These are phyloP conservation scores for Backusella westeae DNA, from an alignment of 192 early-diverging fungal genomes.

Conservation along the genomic window DNA sequence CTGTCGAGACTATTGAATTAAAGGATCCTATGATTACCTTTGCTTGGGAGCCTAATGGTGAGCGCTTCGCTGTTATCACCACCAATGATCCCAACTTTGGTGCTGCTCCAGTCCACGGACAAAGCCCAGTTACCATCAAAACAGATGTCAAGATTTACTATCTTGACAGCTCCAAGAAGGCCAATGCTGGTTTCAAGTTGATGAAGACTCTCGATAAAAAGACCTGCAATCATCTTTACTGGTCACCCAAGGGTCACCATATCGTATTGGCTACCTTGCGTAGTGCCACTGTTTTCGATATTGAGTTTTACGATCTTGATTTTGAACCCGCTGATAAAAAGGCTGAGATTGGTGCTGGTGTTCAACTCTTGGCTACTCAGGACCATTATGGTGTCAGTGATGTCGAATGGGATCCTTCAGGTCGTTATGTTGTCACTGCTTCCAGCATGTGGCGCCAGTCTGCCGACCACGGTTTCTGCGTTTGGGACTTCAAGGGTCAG, in stretches of 20 bases:
- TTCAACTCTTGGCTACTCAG: constrained; percentile 64
- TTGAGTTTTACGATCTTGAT: constrained; percentile 94
- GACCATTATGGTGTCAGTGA: constrained; percentile 98
- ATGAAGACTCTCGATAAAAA: constrained; percentile 83
- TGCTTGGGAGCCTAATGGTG: constrained; percentile 93
- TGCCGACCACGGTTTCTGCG: constrained; percentile 83
- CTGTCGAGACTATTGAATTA: constrained; percentile 94
- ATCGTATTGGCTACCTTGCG: constrained; percentile 84
- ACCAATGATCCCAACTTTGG: constrained; percentile 67
- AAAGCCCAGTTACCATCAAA: constrained; percentile 51
- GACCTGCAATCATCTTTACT: constrained; percentile 78
- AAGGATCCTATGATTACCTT: constrained; percentile 77
- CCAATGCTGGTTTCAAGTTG: constrained; percentile 71
- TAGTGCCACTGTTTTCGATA: constrained; percentile 66
- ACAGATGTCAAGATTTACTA: constrained; percentile 81
- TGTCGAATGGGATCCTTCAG: constrained; percentile 98
- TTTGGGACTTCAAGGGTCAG: constrained; percentile 92
- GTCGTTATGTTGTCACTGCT: constrained; percentile 83
- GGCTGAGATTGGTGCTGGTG: constrained; percentile 44
- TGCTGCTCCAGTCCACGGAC: constrained; percentile 51
- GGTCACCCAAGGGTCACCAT: constrained; percentile 96
- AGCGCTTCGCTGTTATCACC: constrained; percentile 86
- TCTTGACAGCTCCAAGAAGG: constrained; percentile 64
- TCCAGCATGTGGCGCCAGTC: constrained; percentile 86
- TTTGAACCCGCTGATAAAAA: constrained; percentile 63